These are phyloP conservation scores for Kwoniella sp. DNA, from an alignment of 768 basidiomycete genomes.

Conservation along the genomic window DNA sequence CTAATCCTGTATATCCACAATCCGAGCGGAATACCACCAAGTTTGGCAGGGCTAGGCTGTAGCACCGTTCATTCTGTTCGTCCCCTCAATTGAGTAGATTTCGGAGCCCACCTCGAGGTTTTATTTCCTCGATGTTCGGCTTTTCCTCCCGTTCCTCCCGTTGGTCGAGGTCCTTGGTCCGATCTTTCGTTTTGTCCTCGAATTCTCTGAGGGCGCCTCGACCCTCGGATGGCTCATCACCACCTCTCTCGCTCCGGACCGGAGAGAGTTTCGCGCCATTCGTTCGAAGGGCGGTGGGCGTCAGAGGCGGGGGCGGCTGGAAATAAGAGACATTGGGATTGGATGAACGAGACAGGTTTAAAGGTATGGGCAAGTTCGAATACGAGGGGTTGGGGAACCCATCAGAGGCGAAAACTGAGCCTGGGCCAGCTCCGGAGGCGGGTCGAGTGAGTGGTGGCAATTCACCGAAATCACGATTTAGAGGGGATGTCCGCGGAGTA, in stretches of 20 bases:
- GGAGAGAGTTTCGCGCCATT: background rate
- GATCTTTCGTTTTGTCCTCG: background rate
- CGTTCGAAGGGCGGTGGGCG: background rate
- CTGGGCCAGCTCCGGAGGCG: background rate
- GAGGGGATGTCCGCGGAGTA: constrained; percentile 5
- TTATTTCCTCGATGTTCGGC: constrained; percentile 6
- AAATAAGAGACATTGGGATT: constrained; percentile 21
- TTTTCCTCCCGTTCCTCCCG: background rate
- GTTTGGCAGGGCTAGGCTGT: too few species aligned
- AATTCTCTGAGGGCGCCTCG: background rate
- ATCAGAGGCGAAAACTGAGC: background rate
- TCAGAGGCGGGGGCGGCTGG: background rate
- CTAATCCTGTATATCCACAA: too few species aligned
- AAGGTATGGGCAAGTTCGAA: constrained; percentile 8
- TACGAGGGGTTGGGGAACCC: background rate
- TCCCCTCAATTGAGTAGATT: constrained; percentile 19
- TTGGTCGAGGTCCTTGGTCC: background rate
- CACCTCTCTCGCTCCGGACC: background rate
- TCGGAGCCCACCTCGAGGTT: constrained; percentile 13
- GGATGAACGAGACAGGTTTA: constrained; percentile 13
- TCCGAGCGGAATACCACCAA: too few species aligned
- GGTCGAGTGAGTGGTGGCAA: constrained; percentile 5
- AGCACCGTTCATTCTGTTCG: too few species aligned
- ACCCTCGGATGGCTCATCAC: background rate
- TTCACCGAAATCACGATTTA: constrained; percentile 6